phyloP scores from a whole-genome alignment of 2,329 filamentous ascomycete species.

The Lasiodiplodia gonubiensis region DNA sequence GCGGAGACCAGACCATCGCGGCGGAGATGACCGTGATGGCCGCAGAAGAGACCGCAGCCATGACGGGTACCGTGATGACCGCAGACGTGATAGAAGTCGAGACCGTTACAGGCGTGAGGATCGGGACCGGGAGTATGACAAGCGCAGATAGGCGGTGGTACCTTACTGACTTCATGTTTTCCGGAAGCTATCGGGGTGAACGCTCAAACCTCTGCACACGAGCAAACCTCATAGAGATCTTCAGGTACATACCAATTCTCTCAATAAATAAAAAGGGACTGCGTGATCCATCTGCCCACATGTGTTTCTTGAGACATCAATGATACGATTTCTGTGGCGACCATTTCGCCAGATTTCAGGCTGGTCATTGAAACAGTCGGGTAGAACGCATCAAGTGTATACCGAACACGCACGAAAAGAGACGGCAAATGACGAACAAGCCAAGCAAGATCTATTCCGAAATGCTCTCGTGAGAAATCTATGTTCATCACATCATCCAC shows the following conservation, averaged over 20 bases:
- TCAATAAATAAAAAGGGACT: too few species aligned
- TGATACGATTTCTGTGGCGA: too few species aligned
- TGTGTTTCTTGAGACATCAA: not conserved
- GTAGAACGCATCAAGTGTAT: not conserved
- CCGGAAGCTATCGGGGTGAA: not conserved
- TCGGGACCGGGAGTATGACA: constrained; percentile 42
- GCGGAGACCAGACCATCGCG: constrained; percentile 31
- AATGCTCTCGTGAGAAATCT: constrained; percentile 11
- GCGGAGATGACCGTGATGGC: constrained; percentile 42
- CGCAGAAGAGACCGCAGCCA: constrained; percentile 44
- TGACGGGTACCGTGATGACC: constrained; percentile 48
- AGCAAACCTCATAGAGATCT: not conserved
- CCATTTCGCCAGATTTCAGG: too few species aligned
- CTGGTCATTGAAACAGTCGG: too few species aligned
- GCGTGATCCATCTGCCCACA: too few species aligned
- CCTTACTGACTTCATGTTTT: not conserved
- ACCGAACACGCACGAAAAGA: not conserved
- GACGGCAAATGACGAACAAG: not conserved
- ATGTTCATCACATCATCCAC: constrained; percentile 12
- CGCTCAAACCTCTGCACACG: not conserved
- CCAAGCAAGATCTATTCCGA: constrained; percentile 7
- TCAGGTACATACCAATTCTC: not conserved
- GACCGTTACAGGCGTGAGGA: constrained; percentile 46
- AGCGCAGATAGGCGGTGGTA: constrained; percentile 33
- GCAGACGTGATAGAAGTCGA: constrained; percentile 32